Evolutionary conservation across 257 asterid genomes (phyloP).

Genomic region (Primulina tabacum): DNA sequence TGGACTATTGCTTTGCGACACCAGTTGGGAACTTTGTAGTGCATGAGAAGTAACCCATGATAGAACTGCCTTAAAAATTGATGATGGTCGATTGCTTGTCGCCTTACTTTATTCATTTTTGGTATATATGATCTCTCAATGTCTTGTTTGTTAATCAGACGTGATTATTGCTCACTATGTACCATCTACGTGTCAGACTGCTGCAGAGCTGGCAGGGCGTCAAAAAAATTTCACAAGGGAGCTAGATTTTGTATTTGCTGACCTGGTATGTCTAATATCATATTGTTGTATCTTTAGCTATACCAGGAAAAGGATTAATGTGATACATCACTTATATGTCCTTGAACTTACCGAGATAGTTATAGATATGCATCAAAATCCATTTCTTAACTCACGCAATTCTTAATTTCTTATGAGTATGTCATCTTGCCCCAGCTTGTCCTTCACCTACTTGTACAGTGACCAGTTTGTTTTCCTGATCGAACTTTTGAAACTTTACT

Average conservation of each 20-base stretch:
- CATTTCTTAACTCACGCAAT: neutral
- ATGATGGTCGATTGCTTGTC: too few relatives aligned
- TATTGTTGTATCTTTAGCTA: neutral
- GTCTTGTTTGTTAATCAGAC: neutral
- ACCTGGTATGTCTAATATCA: constrained; percentile 58
- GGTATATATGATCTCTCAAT: too few relatives aligned
- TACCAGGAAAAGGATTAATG: too few relatives aligned
- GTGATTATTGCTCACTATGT: constrained; percentile 13
- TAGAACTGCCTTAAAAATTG: too few relatives aligned
- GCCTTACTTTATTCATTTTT: too few relatives aligned
- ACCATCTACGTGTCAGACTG: constrained; percentile 52
- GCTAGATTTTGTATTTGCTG: constrained; percentile 86
- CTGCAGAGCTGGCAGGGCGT: constrained; percentile 83
- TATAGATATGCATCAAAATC: neutral
- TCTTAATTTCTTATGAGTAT: neutral
- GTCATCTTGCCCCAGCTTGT: neutral
- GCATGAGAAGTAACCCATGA: too few relatives aligned
- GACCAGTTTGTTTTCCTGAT: neutral
- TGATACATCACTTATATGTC: too few relatives aligned
- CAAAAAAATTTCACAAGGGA: constrained; percentile 83
- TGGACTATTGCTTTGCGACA: too few relatives aligned
- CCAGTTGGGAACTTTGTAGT: too few relatives aligned
- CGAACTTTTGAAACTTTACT: neutral
- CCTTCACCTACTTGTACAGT: neutral
- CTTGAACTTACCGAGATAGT: too few relatives aligned